Evolutionary conservation across 768 basidiomycete species (phyloP).

Genomic region (Amanita thiersii): DNA sequence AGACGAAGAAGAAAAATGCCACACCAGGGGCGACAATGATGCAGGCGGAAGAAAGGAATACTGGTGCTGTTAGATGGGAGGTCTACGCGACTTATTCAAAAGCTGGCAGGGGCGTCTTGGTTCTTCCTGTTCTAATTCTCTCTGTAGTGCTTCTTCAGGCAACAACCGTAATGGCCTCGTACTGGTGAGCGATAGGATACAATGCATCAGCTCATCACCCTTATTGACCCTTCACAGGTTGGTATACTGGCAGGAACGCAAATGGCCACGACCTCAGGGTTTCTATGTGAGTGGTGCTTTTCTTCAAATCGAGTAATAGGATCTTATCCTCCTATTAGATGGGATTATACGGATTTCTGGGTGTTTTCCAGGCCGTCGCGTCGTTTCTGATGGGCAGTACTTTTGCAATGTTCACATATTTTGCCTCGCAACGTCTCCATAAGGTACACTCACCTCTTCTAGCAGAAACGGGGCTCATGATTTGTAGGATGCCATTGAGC

Average conservation of each 20-base stretch:
- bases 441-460: constrained; percentile 21
- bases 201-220: neutral
- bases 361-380: constrained; percentile 59
- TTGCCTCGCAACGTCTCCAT: constrained; percentile 67
- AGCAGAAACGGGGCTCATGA: neutral
- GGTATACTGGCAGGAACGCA: constrained; percentile 75
- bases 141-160: constrained; percentile 63
- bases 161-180: constrained; percentile 61
- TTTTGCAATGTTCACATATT: constrained; percentile 65
- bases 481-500: constrained; percentile 52
- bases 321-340: constrained; percentile 38
- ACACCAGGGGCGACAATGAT: constrained; percentile 50
- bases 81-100: constrained; percentile 57
- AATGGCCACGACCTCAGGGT: constrained; percentile 50
- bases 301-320: constrained; percentile 1
- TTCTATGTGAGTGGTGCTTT: constrained; percentile 55
- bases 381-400: constrained; percentile 60
- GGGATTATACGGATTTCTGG: constrained; percentile 73
- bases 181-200: constrained; percentile 44
- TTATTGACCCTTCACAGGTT: constrained; percentile 38
- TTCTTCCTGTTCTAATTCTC: constrained; percentile 58
- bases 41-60: constrained; percentile 79
- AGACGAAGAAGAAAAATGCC: constrained; percentile 25
- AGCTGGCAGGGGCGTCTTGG: constrained; percentile 58
- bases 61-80: constrained; percentile 52